Evolutionary conservation across 129 eudicot genomes (phyloP), one percentile per base, ranked within the genome.

Genomic region (Dittrichia graveolens): DNA sequence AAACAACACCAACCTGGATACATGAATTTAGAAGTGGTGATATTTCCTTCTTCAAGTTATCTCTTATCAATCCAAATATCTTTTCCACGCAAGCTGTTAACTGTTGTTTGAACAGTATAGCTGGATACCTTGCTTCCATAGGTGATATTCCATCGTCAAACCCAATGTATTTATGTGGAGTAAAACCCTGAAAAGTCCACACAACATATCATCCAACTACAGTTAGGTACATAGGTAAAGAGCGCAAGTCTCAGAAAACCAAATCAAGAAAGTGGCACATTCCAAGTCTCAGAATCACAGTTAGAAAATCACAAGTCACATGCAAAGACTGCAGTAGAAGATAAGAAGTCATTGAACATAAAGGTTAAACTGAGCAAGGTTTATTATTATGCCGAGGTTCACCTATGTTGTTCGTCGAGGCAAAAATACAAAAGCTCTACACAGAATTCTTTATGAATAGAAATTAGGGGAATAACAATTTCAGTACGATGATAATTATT

Each of bases 31-130:
- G 73, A 59, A 95, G 80, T 4, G 99, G 97, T 10, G 96, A 83
- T 87, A 95, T 90, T 95, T 95, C 99, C 75, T 95, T 95, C 90
- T 95, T 95, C 84, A 95, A 72, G 78, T 95, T 95, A 84, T 95
- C 99, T 42, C 99, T 89, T 75, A 95, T 95, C 88, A 88, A 68
- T 15, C 99, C 99, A 83, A 95, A 95, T 47, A 95, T 88, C 85
- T 91, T 95, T 83, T 95, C 99, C 68, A 95, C 97, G 34, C 95
- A 90, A 56, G 97, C 97, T 56, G 99, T 95, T 65, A 95, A 78
- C 69, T 95, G 99, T 77, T 95, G 99, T 81, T 95, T 95, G 61
- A 95, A 95, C 73, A 95, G 65, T 68, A 95, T 79, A 44, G 99
- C 97, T 31, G 99, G 99, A 74, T 91, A 95, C 80, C 92, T 86